These are phyloP conservation scores for Coccomyxa sp. DNA, from an alignment of 139 green algal species.

Conservation along the genomic window DNA sequence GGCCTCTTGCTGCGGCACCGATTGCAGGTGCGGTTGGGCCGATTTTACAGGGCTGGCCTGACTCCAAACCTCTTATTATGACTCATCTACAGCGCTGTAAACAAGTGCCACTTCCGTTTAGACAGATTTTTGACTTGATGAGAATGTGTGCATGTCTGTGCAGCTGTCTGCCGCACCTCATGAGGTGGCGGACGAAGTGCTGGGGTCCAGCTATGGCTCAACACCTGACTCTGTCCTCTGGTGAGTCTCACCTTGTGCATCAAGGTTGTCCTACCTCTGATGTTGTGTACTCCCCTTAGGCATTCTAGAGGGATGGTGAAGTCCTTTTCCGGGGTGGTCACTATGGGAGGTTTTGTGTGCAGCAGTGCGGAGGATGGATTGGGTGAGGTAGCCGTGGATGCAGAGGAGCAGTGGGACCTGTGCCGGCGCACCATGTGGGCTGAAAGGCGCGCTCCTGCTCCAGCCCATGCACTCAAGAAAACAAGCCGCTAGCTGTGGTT, in stretches of 20 bases:
- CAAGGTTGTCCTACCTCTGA: neutral
- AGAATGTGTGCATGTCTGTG: no score
- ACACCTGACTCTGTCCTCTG: neutral
- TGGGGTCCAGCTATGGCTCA: neutral
- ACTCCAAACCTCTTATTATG: neutral
- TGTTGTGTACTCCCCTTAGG: neutral
- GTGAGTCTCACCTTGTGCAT: neutral
- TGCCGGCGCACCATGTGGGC: conserved; percentile 23
- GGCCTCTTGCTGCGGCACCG: conserved; percentile 21
- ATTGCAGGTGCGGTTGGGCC: neutral
- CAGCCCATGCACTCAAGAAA: neutral
- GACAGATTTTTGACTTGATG: no score
- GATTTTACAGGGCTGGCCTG: neutral
- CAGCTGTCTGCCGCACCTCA: no score
- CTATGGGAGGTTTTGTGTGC: no score
- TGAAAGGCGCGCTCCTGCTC: conserved; percentile 17
- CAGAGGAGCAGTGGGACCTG: conserved; percentile 33
- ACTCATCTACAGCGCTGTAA: neutral
- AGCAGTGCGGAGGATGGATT: neutral
- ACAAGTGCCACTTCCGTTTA: no score
- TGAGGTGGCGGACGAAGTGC: no score
- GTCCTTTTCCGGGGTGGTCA: no score
- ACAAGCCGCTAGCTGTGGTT: neutral
- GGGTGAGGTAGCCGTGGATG: neutral
- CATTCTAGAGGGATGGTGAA: neutral